Conservation (phyloP, 768 basidiomycete species). For the Phylloporus arenicola region DNA sequence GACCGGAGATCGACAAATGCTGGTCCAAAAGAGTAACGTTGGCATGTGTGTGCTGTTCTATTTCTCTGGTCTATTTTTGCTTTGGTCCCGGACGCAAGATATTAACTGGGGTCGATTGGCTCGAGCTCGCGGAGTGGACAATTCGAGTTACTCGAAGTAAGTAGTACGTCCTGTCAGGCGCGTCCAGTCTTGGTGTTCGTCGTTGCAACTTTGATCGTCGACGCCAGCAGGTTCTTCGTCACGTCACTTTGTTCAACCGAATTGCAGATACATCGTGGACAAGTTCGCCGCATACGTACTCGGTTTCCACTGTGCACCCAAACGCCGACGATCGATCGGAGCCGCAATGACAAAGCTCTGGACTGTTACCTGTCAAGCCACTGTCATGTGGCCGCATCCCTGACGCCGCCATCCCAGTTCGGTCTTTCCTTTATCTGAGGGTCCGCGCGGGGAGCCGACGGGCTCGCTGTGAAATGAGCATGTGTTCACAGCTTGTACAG, state of each 20-base stretch:
- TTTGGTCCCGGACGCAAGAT: not conserved
- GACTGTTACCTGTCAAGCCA: not conserved
- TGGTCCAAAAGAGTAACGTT: not conserved
- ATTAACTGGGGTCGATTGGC: constrained; percentile 1
- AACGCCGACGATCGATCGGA: not conserved
- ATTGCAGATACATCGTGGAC: no score
- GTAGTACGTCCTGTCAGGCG: not conserved
- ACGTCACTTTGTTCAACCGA: no score
- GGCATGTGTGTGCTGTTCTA: not conserved
- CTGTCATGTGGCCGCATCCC: not conserved
- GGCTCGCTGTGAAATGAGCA: not conserved
- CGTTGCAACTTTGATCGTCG: no score
- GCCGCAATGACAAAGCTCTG: not conserved
- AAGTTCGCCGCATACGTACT: not conserved
- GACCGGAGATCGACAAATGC: not conserved
- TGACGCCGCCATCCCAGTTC: not conserved
- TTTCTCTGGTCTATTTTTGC: constrained; percentile 1
- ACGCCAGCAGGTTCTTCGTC: no score
- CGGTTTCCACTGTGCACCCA: not conserved
- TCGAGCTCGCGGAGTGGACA: constrained; percentile 19
- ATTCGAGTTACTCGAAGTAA: constrained; percentile 6
- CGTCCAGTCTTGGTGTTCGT: no score
- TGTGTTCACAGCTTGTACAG: not conserved
- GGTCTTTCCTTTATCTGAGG: no score
- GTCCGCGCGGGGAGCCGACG: not conserved